phyloP scores from a whole-genome alignment of 2,329 filamentous ascomycete genomes.

The Penicillium hesseltinei region DNA sequence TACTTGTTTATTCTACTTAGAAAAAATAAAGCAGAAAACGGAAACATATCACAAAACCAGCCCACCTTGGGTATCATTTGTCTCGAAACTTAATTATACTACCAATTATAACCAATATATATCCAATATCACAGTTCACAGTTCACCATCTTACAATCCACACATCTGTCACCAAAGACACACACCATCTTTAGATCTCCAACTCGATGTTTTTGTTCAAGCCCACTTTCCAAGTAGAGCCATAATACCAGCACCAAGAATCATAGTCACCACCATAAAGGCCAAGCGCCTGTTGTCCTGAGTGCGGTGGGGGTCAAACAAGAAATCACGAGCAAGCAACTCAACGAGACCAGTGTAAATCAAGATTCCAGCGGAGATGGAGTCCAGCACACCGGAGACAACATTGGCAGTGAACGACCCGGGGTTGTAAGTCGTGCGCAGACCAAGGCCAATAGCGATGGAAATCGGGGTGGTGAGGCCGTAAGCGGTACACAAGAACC shows the following conservation, averaged over 20 bases:
- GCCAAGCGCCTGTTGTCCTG: slow-evolving; percentile 38
- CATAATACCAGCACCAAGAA: slow-evolving; percentile 48
- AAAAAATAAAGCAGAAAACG: too few species aligned
- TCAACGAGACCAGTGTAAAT: slow-evolving; percentile 53
- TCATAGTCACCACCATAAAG: slow-evolving; percentile 44
- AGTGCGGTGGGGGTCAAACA: slow-evolving; percentile 50
- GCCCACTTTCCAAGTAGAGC: slow-evolving; percentile 54
- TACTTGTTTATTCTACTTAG: too few species aligned
- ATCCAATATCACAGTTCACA: background rate
- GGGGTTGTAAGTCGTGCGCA: slow-evolving; percentile 46
- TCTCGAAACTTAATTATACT: background rate
- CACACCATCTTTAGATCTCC: background rate
- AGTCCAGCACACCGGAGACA: slow-evolving; percentile 48
- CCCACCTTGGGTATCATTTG: background rate
- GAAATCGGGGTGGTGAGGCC: slow-evolving; percentile 54
- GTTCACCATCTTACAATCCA: background rate
- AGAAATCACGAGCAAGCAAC: slow-evolving; percentile 50
- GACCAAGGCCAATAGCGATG: slow-evolving; percentile 49
- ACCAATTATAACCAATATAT: background rate
- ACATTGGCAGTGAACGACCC: slow-evolving; percentile 45
- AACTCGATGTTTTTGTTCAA: slow-evolving; percentile 16
- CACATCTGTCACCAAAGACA: background rate
- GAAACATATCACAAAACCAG: background rate
- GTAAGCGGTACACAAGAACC: slow-evolving; percentile 50
- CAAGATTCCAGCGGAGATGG: slow-evolving; percentile 50